Evolutionary conservation across 371 early-diverging fungal species (phyloP).

Genomic region (Dentiscutata heterogama): DNA sequence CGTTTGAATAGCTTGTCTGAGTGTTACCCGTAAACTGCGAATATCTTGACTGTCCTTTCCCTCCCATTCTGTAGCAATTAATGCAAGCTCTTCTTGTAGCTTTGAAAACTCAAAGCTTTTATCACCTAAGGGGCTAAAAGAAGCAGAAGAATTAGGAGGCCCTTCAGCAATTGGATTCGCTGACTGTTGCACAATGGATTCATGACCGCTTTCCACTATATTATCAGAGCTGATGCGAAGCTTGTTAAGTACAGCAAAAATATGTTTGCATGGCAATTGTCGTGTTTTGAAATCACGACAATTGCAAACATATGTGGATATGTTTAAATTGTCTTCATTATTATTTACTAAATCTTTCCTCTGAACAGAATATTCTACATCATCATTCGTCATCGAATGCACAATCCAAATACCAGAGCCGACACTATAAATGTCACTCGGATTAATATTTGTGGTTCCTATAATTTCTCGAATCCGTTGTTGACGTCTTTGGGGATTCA

Average conservation of each 20-base stretch:
- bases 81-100: too few relatives aligned
- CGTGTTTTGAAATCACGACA: neutral
- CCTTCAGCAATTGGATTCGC: too few relatives aligned
- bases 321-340: neutral
- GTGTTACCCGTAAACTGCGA: too few relatives aligned
- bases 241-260: neutral
- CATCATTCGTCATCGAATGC: neutral
- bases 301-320: neutral
- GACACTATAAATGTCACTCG: neutral
- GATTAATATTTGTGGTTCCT: neutral
- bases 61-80: too few relatives aligned
- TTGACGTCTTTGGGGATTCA: neutral
- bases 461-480: neutral
- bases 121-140: too few relatives aligned
- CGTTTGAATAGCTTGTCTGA: too few relatives aligned
- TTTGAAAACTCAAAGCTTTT: too few relatives aligned
- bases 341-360: neutral
- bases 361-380: neutral
- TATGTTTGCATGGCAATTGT: neutral
- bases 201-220: neutral
- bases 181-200: too few relatives aligned
- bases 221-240: neutral
- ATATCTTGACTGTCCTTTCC: too few relatives aligned
- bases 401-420: neutral
- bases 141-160: too few relatives aligned